phyloP scores from a whole-genome alignment of 2,329 filamentous ascomycete species.

The Allantophomopsis cytisporea region DNA sequence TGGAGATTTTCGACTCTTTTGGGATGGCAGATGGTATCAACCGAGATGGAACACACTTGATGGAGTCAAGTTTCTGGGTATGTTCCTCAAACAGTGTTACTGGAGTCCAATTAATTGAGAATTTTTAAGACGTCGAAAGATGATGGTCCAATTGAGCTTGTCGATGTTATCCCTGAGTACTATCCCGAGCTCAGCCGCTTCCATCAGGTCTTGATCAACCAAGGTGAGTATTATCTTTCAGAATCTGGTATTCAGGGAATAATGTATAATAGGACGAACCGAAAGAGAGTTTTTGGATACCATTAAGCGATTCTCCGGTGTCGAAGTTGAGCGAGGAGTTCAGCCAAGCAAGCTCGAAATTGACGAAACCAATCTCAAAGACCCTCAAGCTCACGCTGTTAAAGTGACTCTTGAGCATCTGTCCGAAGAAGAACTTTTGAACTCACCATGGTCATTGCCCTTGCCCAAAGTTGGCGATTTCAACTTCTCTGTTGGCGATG shows the following conservation, averaged over 20 bases:
- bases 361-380: constrained; percentile 33
- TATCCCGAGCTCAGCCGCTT: constrained; percentile 47
- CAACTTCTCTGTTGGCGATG: constrained; percentile 33
- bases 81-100: background rate
- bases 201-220: constrained; percentile 54
- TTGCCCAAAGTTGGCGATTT: constrained; percentile 29
- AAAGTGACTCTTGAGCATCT: constrained; percentile 43
- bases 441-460: constrained; percentile 11
- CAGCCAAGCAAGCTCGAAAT: constrained; percentile 41
- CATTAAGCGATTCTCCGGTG: constrained; percentile 37
- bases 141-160: constrained; percentile 40
- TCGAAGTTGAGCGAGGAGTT: constrained; percentile 44
- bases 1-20: constrained; percentile 64
- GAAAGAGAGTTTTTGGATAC: constrained; percentile 53
- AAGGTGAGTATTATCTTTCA: constrained; percentile 29
- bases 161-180: constrained; percentile 48
- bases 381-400: constrained; percentile 42
- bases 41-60: constrained; percentile 54
- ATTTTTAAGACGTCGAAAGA: constrained; percentile 46
- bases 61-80: constrained; percentile 34
- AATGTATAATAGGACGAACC: constrained; percentile 27
- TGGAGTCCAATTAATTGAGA: background rate
- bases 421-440: constrained; percentile 32
- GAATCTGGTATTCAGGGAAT: background rate
- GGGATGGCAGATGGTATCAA: constrained; percentile 49